Evolutionary conservation across 495 filamentous ascomycete species (phyloP), one percentile per base, ranked within the genome.

Genomic region (Pseudevernia furfuracea): DNA sequence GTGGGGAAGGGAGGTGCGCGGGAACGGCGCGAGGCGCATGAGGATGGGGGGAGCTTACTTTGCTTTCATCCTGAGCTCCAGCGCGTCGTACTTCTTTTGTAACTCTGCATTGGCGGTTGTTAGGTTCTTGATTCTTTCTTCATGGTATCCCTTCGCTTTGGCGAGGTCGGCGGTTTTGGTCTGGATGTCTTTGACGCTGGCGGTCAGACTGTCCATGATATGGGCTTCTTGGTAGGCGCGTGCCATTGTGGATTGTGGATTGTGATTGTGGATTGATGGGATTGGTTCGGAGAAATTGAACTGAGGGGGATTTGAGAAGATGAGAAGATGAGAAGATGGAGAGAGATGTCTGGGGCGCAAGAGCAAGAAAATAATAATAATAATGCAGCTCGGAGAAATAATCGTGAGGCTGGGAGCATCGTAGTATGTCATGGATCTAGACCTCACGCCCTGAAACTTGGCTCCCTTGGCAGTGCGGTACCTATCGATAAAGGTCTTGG

Each of bases 191-290:
- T 66, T 68, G 17, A 65, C 59, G 44, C 17, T 59, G 21, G 62
- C 49, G 21, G 62, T 43, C 11, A 68, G 63, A 25, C 32, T 66
- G 9, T 68, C 67, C 41, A 68, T 15, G 6, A 68, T 63, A 28
- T 68, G 67, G 59, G 63, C 41, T 62, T 68, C 67, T 60, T 68
- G 67, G 38, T 68, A 68, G 28, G 63, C 63, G 49, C 67, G 67
- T 23, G 67, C 67, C 67, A 68, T 68, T 30, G 10, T 55, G 58
- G n/a, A 25, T 36, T 10, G 37, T 2, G 15, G 4, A 36, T 64
- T 48, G n/a, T n/a, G n/a, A n/a, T n/a, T n/a, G n/a, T n/a, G n/a
- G n/a, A n/a, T n/a, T n/a, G 30, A 34, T 62, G 34, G 8, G 28
- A 10, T 2, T n/a, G 17, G 10, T n/a, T 19, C 9, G 41, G n/a